Conservation (phyloP, 805 yeast genomes). For the Kazachstania africana region DNA sequence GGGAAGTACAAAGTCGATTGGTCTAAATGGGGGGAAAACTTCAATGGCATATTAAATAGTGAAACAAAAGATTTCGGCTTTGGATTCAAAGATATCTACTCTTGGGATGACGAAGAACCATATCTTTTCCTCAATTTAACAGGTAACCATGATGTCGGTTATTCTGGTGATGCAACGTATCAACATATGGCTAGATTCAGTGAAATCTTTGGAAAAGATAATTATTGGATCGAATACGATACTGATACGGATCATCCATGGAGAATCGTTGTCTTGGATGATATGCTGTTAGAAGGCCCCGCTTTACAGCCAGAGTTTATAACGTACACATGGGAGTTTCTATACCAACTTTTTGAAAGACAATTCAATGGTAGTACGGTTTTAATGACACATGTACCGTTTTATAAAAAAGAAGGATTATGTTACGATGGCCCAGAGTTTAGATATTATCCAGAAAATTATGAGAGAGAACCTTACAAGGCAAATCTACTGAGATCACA, state of each 20-base stretch:
- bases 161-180: constrained; percentile 86
- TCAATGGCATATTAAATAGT: constrained; percentile 4
- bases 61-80: constrained; percentile 26
- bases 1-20: constrained; percentile 20
- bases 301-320: constrained; percentile 63
- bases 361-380: constrained; percentile 70
- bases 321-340: constrained; percentile 59
- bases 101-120: constrained; percentile 49
- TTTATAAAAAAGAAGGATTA: constrained; percentile 68
- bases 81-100: constrained; percentile 50
- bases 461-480: constrained; percentile 53
- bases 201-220: constrained; percentile 69
- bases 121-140: constrained; percentile 74
- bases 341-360: constrained; percentile 43
- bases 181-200: constrained; percentile 79
- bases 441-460: constrained; percentile 41
- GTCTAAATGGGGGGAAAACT: constrained; percentile 17
- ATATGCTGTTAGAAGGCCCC: constrained; percentile 83
- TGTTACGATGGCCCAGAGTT: constrained; percentile 82
- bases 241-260: constrained; percentile 57
- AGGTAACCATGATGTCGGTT: constrained; percentile 95
- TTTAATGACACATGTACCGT: constrained; percentile 79
- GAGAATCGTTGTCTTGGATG: constrained; percentile 80
- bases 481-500: constrained; percentile 68
- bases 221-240: constrained; percentile 66